Base-by-base conservation (phyloP, 208 protist genomes). In the Acanthamoeba royreba region DNA sequence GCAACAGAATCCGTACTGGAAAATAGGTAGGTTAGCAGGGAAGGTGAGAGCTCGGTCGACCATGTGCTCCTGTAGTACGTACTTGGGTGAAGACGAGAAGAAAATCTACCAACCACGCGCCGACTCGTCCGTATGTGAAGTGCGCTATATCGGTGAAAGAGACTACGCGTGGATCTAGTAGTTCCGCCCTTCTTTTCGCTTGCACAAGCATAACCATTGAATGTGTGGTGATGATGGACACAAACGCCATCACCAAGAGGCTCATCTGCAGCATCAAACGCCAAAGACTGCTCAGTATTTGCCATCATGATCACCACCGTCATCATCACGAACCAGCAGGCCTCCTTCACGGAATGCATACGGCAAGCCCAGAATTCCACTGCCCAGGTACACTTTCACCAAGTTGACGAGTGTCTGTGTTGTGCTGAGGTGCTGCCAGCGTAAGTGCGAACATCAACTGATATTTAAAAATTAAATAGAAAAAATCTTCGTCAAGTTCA, bases 291-390 rank as follows among this genome's bases (percentile, higher is more conserved):
- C 0, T 0, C 25, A n/a, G n/a, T 31, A 66, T 8, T 25, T 13
- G 28, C 13, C 58, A 31, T 31, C 22, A 1, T 8, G 4, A n/a
- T 11, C 58, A 69, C 22, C 0, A 31, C 4, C 2, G n/a, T 25
- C 2, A 31, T 4, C 0, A 33, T 69, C 13, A 89, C 69, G 15
- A n/a, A 93, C 91, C 61, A 93, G 55, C 31, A 93, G 43, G 46
- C 91, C 91, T 17, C 91, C 79, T 66, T 93, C 79, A 3, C 72
- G 38, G 46, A 93, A 93, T n/a, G 91, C 91, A 86, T 77, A 93
- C 35, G 91, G 91, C 7, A 93, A 31, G 31, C 91, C 91, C 1
- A 93, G 91, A 15, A 93, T 74, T 22, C 91, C 91, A 47, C 42
- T 55, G 42, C 91, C 91, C 91, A 93, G 8, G 58, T 93, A 93